Conservation (phyloP, 2,329 filamentous ascomycete genomes). For the Colletotrichum sp. region DNA sequence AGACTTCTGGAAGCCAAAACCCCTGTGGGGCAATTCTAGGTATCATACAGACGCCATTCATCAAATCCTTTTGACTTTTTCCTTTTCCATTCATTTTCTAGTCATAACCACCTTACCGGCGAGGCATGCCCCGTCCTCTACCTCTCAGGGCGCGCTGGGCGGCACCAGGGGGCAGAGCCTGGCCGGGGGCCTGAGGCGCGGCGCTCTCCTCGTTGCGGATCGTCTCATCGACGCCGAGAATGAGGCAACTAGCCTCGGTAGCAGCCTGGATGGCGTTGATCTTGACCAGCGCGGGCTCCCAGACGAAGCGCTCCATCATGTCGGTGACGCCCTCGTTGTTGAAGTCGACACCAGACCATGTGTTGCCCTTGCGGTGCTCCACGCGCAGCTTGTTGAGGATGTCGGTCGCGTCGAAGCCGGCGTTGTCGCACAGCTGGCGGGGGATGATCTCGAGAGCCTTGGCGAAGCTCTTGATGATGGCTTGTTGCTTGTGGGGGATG, state of each 20-base stretch:
- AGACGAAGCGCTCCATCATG: slow-evolving; percentile 95
- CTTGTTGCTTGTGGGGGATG: slow-evolving; percentile 92
- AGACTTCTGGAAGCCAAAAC: slow-evolving; percentile 18
- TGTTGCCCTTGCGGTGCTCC: slow-evolving; percentile 91
- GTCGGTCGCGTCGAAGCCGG: slow-evolving; percentile 96
- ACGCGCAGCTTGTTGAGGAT: slow-evolving; percentile 96
- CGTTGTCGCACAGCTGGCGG: slow-evolving; percentile 96
- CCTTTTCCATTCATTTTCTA: slow-evolving; percentile 23
- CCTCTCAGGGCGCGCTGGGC: slow-evolving; percentile 88
- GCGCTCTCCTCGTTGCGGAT: slow-evolving; percentile 97
- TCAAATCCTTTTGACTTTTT: slow-evolving; percentile 19
- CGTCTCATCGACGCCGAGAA: slow-evolving; percentile 95
- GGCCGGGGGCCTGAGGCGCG: slow-evolving; percentile 78
- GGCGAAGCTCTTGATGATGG: slow-evolving; percentile 96
- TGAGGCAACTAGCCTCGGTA: slow-evolving; percentile 93
- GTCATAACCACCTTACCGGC: slow-evolving; percentile 57
- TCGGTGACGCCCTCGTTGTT: slow-evolving; percentile 88
- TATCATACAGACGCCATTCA: slow-evolving; percentile 25
- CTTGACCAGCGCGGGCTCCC: slow-evolving; percentile 97
- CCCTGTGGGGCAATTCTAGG: slow-evolving; percentile 19
- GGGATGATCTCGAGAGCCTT: slow-evolving; percentile 97
- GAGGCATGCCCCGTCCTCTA: slow-evolving; percentile 87
- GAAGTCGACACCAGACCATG: slow-evolving; percentile 97
- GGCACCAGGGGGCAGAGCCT: slow-evolving; percentile 78
- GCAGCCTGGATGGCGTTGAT: slow-evolving; percentile 96